Evolutionary conservation across 1,284 basidiomycete species (phyloP).

Genomic region (Cystobasidium pallidum): DNA sequence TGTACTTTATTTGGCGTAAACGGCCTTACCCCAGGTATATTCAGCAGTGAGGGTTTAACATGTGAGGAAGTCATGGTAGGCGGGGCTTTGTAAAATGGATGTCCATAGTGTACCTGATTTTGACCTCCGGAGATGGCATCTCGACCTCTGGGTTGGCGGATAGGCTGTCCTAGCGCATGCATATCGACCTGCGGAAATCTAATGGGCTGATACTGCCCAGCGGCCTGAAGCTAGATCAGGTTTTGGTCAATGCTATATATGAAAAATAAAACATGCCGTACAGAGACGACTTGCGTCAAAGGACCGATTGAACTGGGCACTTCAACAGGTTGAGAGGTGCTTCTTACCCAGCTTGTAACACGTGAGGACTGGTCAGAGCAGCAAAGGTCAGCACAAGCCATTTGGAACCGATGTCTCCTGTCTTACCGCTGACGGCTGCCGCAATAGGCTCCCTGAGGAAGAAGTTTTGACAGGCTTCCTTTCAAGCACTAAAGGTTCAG

Average conservation of each 20-base stretch:
- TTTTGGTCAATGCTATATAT: too few relatives aligned
- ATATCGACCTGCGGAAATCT: neutral
- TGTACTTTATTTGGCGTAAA: neutral
- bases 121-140: too few relatives aligned
- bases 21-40: neutral
- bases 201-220: neutral
- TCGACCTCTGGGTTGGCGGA: neutral
- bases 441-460: neutral
- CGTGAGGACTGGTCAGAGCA: neutral
- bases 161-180: neutral
- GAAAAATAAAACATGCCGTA: neutral
- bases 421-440: neutral
- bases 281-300: neutral
- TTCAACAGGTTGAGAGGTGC: constrained; percentile 11
- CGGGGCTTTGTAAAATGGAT: neutral
- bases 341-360: neutral
- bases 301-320: neutral
- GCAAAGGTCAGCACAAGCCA: neutral
- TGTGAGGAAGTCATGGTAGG: neutral
- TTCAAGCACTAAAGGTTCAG: constrained; percentile 3
- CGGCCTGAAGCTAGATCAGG: neutral
- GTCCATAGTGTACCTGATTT: neutral
- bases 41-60: neutral
- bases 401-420: neutral
- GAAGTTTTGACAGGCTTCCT: constrained; percentile 5